Evolutionary conservation across 2,329 filamentous ascomycete species (phyloP), one percentile per base, ranked within the genome.

Genomic region (Apiospora pterosperma): DNA sequence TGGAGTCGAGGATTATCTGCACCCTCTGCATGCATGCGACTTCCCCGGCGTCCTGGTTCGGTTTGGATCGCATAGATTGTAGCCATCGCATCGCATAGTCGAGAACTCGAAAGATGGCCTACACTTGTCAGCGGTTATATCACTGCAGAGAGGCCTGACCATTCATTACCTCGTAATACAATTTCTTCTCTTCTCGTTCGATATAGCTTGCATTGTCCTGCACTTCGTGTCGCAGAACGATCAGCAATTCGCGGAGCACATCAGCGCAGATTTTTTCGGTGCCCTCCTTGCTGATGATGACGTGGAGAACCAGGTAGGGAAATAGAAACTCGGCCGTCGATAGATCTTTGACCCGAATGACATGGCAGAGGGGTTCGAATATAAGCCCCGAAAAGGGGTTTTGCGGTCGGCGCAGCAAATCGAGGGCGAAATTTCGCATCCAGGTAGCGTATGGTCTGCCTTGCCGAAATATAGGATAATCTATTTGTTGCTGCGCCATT

Each of bases 71-170:
- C 75, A 92, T 96, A 63, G 90, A 87, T 71, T 97, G 93, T 28
- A 96, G 81, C 93, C 95, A 99, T 68, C 90, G 86, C 73, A 93
- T 93, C 66, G 95, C 86, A 75, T 99, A 98, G 76, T 99, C 96
- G 0, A 99, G 84, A 4, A 96, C 87, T 59, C 90, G 88, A 75
- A 99, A 99, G 2, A 97, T 90, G 64, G 91, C 93, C 91, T 96
- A 64, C 25, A 38, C 19, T 3, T n/a, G 63, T 78, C 41, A 77
- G 72, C 36, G 21, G 36, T 31, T 62, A 6, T 19, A 7, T 31
- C 11, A 3, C 12, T 16, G 60, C 12, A 4, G 7, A 44, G 14
- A 10, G 14, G 14, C 21, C 2, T 23, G 28, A 38, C 5, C 4
- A 16, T 6, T 36, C 38, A 8, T 80, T 81, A 93, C 93, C 82